These are phyloP conservation scores for Salicornia ramosissima DNA, from an alignment of 148 eudicot species.

Conservation along the genomic window DNA sequence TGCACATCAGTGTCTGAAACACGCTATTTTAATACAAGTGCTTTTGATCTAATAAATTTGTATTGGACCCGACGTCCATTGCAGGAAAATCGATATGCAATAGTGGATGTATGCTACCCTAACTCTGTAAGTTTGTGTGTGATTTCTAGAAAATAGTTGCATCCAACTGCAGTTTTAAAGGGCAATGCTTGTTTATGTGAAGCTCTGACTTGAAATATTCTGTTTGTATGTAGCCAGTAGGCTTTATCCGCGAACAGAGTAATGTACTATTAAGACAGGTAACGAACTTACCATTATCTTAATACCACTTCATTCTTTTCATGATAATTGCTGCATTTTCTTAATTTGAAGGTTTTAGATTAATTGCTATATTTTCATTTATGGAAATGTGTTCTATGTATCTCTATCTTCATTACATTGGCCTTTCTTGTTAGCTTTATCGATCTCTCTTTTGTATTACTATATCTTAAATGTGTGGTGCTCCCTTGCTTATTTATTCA, in stretches of 20 bases:
- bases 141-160: slow-evolving; percentile 14
- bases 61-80: slow-evolving; percentile 10
- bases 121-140: slow-evolving; percentile 49
- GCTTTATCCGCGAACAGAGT: slow-evolving; percentile 86
- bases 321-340: too few species aligned
- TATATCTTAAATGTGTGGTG: too few species aligned
- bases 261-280: slow-evolving; percentile 87
- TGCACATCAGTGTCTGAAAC: background rate
- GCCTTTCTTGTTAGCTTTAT: too few species aligned
- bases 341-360: too few species aligned
- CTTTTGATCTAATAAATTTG: background rate
- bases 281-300: slow-evolving; percentile 9
- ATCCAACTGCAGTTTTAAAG: background rate
- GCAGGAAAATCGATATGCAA: slow-evolving; percentile 88
- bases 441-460: too few species aligned
- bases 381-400: too few species aligned
- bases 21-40: background rate
- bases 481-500: too few species aligned
- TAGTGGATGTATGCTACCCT: slow-evolving; percentile 85
- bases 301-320: too few species aligned
- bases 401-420: too few species aligned
- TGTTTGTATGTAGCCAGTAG: slow-evolving; percentile 69
- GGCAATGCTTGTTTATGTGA: background rate
- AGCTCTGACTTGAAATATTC: slow-evolving; percentile 14
- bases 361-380: too few species aligned